Base-by-base conservation (phyloP, 257 asterid genomes). In the Echium plantagineum region DNA sequence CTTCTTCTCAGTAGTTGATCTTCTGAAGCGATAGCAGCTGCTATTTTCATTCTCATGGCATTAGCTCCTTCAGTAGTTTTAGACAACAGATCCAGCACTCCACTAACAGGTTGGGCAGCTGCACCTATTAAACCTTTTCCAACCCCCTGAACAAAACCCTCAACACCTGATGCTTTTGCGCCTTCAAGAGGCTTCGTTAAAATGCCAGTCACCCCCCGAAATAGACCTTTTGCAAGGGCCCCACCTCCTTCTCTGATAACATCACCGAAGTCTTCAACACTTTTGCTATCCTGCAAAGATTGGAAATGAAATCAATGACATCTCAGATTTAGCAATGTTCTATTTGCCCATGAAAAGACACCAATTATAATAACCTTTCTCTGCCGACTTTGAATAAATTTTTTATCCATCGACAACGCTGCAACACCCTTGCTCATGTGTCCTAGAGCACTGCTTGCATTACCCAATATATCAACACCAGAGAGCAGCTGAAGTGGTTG, bases 361-460 rank as follows among this genome's bases (percentile, higher is more conserved):
- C 52, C 26, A 59, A 28, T 65, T 60, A 7, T 17, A 51, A n/a
- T 21, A 59, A 87, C 98, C 96, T 93, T 88, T 74, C 86, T 84
- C 84, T 88, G 95, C 42, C 98, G 97, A 74, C 98, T 83, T 75
- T 93, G 97, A 65, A 93, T 93, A 75, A 93, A 93, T 78, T 93
- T 93, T 76, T 84, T 89, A 78, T 93, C 98, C 98, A 93, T 93
- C 61, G 98, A 93, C 78, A 93, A 78, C 52, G 98, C 98, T 63
- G 98, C 98, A 74, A 93, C 97, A 65, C 98, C 98, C 81, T 93
- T 93, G 90, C 98, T 93, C 98, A 93, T 93, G 73, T 93, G 98
- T 63, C 97, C 98, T 68, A 93, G 95, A 61, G 98, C 98, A 74
- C 98, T 93, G 75, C 98, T 93, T 61, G 98, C 98, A 80, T 93